Evolutionary conservation across 2,329 filamentous ascomycete species (phyloP).

Genomic region (Penicillium palitans): DNA sequence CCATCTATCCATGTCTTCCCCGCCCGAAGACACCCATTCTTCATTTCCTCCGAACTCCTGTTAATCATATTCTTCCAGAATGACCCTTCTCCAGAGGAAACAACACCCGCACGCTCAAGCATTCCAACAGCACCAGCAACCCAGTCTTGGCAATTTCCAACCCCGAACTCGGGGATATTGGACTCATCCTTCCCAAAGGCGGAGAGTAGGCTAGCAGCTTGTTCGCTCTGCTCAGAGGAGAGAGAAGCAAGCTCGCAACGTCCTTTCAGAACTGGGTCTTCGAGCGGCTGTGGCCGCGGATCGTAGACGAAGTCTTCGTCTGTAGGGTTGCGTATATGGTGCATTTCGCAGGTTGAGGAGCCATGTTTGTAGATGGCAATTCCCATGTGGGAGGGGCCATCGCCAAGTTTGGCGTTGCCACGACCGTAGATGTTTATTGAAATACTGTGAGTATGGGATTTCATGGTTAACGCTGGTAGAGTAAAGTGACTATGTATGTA

Average conservation of each 20-base stretch:
- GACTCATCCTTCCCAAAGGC: not conserved
- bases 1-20: slow-evolving; percentile 1
- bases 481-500: not conserved
- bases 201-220: not conserved
- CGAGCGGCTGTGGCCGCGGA: not conserved
- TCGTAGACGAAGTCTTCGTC: not conserved
- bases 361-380: not conserved
- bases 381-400: not conserved
- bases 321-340: not conserved
- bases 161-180: not conserved
- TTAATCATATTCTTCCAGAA: slow-evolving; percentile 5
- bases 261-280: not conserved
- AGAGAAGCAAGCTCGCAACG: not conserved
- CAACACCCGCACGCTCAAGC: not conserved
- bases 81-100: not conserved
- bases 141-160: slow-evolving; percentile 3
- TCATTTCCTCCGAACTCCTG: not conserved
- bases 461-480: not conserved
- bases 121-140: not conserved
- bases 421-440: not conserved
- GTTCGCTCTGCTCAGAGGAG: not conserved
- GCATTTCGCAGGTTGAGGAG: not conserved
- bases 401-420: not conserved
- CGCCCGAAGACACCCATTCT: not conserved
- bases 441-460: not conserved